Evolutionary conservation across 1,284 basidiomycete species (phyloP).

Genomic region (Psilocybe mexicana): DNA sequence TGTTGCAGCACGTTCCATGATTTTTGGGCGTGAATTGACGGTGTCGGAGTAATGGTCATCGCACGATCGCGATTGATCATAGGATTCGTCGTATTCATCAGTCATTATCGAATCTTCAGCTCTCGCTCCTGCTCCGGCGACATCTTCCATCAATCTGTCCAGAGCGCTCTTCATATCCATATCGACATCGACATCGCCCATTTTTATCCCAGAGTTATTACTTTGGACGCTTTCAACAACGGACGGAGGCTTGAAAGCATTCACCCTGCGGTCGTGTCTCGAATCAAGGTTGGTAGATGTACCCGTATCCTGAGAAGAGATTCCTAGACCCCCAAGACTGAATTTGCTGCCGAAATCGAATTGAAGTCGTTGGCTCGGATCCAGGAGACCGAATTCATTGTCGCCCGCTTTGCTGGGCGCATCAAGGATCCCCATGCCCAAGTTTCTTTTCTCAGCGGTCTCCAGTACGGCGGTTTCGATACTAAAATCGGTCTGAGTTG

Average conservation of each 20-base stretch:
- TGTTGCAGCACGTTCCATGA: slow-evolving; percentile 46
- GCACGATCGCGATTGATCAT: slow-evolving; percentile 27
- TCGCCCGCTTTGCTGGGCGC: slow-evolving; percentile 19
- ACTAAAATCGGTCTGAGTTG: slow-evolving; percentile 41
- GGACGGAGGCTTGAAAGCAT: slow-evolving; percentile 4
- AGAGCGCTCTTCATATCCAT: slow-evolving; percentile 76
- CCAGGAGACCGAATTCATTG: slow-evolving; percentile 36
- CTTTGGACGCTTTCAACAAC: slow-evolving; percentile 22
- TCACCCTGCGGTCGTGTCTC: slow-evolving; percentile 5
- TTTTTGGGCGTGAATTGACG: slow-evolving; percentile 23
- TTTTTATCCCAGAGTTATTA: slow-evolving; percentile 31
- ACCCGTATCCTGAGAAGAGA: slow-evolving; percentile 20
- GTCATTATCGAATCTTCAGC: slow-evolving; percentile 44
- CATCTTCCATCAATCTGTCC: slow-evolving; percentile 76
- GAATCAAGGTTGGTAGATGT: slow-evolving; percentile 18
- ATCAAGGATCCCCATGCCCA: slow-evolving; percentile 27
- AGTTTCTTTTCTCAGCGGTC: slow-evolving; percentile 39
- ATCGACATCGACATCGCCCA: slow-evolving; percentile 51
- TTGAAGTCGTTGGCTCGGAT: slow-evolving; percentile 30
- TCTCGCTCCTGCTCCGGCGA: slow-evolving; percentile 48
- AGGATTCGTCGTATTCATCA: slow-evolving; percentile 39
- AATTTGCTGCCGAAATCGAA: slow-evolving; percentile 52
- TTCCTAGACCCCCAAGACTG: slow-evolving; percentile 35
- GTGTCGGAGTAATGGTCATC: slow-evolving; percentile 15
- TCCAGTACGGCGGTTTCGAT: slow-evolving; percentile 48